Evolutionary conservation across 2,329 filamentous ascomycete species (phyloP), one percentile per base, ranked within the genome.

Genomic region (Neoarthrinium moseri): DNA sequence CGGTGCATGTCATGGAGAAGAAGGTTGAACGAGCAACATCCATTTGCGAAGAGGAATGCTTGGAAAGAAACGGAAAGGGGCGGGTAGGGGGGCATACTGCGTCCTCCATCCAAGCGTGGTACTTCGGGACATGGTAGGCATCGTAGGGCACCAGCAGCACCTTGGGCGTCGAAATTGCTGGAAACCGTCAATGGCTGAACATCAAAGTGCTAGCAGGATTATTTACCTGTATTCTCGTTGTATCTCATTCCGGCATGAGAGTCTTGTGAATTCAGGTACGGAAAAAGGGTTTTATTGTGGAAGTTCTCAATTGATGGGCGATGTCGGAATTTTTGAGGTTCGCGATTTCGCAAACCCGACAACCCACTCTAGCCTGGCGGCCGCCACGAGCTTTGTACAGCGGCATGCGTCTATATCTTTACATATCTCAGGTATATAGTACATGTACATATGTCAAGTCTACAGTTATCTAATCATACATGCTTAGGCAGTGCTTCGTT

Each of bases 51-150:
- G 22, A 20, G 7, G 20, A 11, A 17, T 6, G 13, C 13, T 18
- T 34, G 11, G 27, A 18, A 11, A 11, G n/a, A 23, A n/a, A n/a
- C n/a, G n/a, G 29, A 38, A 43, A 17, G 41, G 20, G 17, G 12
- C 21, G 21, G 11, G 35, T 10, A 22, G n/a, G n/a, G n/a, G n/a
- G n/a, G 49, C 66, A 56, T 62, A 80, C 86, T 42, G 85, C 77
- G 58, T 94, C 85, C 72, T 91, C 79, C 91, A 97, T 96, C 92
- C 92, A 97, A 59, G 76, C 71, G 63, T 96, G 89, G 63, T 96
- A 96, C 29, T 77, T 83, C 13, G 77, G 76, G 20, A 97, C 92
- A 71, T 96, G 92, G 60, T 84, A 86, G 29, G 75, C 68, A 51
- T 86, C 85, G 67, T 96, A 96, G 0, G 91, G 91, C 8, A 96